Percentiles rank a stretch among this genome's conserved stretches.
Evolutionary conservation across 2,329 filamentous ascomycete species (phyloP).

Genomic region (Neonectria ditissima): DNA sequence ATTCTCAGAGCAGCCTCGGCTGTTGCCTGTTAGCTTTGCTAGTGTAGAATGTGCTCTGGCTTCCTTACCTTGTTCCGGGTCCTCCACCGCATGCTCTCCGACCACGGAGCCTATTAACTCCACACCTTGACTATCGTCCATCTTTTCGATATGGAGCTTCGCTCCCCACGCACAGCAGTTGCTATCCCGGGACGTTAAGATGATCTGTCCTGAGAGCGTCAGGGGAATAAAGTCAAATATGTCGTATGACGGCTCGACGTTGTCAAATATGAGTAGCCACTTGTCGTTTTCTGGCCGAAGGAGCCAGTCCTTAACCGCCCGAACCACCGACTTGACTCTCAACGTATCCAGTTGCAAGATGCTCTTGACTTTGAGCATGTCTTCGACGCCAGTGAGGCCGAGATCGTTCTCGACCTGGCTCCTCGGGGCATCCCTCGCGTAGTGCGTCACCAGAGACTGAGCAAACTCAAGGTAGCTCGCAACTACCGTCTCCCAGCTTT

Average conservation of each 20-base stretch:
- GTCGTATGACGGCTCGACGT: slow-evolving; percentile 27
- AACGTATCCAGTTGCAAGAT: slow-evolving; percentile 25
- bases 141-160: slow-evolving; percentile 16
- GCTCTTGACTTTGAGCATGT: slow-evolving; percentile 27
- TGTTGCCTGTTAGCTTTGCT: slow-evolving; percentile 7
- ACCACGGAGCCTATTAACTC: slow-evolving; percentile 18
- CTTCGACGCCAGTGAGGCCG: slow-evolving; percentile 21
- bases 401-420: slow-evolving; percentile 22
- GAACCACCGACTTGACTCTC: slow-evolving; percentile 23
- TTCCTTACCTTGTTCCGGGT: slow-evolving; percentile 19
- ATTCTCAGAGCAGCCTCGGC: slow-evolving; percentile 22
- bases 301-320: slow-evolving; percentile 26
- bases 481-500: slow-evolving; percentile 27
- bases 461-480: slow-evolving; percentile 27
- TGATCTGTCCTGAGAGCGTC: slow-evolving; percentile 26
- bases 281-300: slow-evolving; percentile 24
- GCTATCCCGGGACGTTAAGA: slow-evolving; percentile 21
- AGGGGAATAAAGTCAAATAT: slow-evolving; percentile 28
- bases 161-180: slow-evolving; percentile 25
- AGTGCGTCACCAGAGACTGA: slow-evolving; percentile 16
- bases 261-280: slow-evolving; percentile 26
- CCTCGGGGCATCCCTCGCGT: slow-evolving; percentile 16
- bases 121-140: slow-evolving; percentile 14
- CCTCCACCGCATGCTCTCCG: slow-evolving; percentile 6
- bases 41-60: not conserved